These are phyloP conservation scores for Eimeria praecox DNA, from an alignment of 169 alveolate species.

Conservation along the genomic window DNA sequence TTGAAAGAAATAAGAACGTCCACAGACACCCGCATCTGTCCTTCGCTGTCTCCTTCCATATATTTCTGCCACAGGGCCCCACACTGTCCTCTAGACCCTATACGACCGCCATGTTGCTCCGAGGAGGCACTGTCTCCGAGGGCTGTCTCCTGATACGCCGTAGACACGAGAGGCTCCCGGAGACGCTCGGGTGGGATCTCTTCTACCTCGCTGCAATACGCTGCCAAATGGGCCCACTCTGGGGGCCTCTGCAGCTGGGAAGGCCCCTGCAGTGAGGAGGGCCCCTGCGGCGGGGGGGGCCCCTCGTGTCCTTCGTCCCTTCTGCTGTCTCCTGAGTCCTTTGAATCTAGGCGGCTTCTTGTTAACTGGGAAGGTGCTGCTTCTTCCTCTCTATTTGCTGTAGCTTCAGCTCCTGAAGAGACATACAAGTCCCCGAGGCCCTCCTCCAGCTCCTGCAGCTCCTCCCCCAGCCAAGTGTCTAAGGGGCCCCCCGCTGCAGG, in stretches of 20 bases:
- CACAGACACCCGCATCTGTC: conserved; percentile 20
- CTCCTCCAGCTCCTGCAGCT: conserved; percentile 68
- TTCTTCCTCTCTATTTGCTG: neutral
- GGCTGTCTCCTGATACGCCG: neutral
- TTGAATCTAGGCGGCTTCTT: neutral
- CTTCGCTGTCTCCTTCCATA: neutral
- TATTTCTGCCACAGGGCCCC: neutral
- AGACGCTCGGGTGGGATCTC: neutral
- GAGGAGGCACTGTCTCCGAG: neutral
- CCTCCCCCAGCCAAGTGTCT: neutral
- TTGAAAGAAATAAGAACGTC: conserved; percentile 40
- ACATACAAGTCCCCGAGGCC: conserved; percentile 64
- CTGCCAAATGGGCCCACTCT: conserved; percentile 25
- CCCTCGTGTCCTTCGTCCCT: neutral
- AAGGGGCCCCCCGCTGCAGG: neutral
- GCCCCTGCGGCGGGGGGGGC: neutral
- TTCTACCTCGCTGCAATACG: conserved; percentile 48
- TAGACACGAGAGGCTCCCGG: neutral
- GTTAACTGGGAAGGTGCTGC: neutral
- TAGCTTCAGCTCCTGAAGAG: neutral
- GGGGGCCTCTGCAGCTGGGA: neutral
- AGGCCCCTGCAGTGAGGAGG: neutral
- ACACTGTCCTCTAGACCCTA: neutral
- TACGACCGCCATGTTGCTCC: neutral
- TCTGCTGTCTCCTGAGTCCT: neutral